Conservation (phyloP, 495 filamentous ascomycete genomes). For the Schizothecium vesticola region DNA sequence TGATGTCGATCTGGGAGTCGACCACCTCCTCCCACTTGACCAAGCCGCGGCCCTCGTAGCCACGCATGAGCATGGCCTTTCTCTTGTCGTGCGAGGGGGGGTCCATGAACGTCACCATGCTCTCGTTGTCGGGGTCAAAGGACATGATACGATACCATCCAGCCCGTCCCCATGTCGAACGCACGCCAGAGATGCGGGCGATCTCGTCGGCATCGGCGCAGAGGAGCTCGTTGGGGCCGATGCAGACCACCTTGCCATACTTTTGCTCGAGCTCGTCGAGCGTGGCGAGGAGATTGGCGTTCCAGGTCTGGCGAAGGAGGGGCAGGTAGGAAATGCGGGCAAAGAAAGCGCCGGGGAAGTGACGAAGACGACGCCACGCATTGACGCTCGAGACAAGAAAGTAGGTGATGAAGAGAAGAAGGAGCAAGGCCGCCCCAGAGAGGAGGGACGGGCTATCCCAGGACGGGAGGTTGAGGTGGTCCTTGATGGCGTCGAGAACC, state of each 20-base stretch:
- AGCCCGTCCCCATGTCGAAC: slow-evolving; percentile 11
- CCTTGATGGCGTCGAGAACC: not conserved
- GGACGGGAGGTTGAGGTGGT: not conserved
- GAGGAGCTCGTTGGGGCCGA: slow-evolving; percentile 32
- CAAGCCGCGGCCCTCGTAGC: slow-evolving; percentile 44
- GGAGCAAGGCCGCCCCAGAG: not conserved
- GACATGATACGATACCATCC: slow-evolving; percentile 1
- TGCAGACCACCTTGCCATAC: slow-evolving; percentile 42
- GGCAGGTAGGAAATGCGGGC: not conserved
- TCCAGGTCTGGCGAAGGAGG: not conserved
- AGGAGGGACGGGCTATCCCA: not conserved
- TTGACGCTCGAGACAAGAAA: not conserved
- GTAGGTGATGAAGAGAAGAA: not conserved
- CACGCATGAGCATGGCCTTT: slow-evolving; percentile 28
- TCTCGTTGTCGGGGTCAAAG: slow-evolving; percentile 5
- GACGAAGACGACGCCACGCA: not conserved
- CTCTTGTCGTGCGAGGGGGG: slow-evolving; percentile 29
- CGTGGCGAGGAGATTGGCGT: not conserved
- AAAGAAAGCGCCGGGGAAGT: not conserved
- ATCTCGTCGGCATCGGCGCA: slow-evolving; percentile 27
- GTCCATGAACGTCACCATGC: slow-evolving; percentile 31
- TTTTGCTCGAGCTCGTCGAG: slow-evolving; percentile 25
- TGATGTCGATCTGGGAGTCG: slow-evolving; percentile 17
- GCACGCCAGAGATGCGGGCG: slow-evolving; percentile 22
- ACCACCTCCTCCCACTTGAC: slow-evolving; percentile 36